A percentile compares a stretch with the other conserved stretches of the same genome.
Conservation (phyloP, 371 early-diverging fungal genomes). For the Mucor plumbeus region DNA sequence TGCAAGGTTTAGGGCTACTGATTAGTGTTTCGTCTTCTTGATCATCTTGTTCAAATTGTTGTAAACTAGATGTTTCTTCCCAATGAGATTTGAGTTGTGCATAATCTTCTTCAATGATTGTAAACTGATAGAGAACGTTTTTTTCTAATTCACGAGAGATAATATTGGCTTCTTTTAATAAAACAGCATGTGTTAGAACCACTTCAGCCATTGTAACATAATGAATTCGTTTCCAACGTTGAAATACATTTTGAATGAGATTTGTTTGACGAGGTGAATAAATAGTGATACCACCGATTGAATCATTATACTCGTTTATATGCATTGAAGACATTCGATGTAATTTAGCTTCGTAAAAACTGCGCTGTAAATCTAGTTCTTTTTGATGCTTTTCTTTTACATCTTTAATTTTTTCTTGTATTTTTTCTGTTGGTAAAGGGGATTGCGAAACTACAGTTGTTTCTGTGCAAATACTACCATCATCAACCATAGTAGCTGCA, state of each 20-base stretch:
- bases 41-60: conserved; percentile 53
- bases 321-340: conserved; percentile 52
- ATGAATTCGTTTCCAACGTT: conserved; percentile 67
- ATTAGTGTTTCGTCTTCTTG: conserved; percentile 39
- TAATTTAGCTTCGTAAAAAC: conserved; percentile 64
- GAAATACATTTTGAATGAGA: conserved; percentile 19
- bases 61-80: conserved; percentile 62
- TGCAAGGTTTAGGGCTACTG: conserved; percentile 54
- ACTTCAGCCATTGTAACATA: conserved; percentile 76
- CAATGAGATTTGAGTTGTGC: conserved; percentile 63
- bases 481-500: conserved; percentile 43
- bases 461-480: conserved; percentile 55
- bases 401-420: conserved; percentile 57
- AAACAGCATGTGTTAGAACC: conserved; percentile 69
- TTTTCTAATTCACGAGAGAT: conserved; percentile 82
- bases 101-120: conserved; percentile 66
- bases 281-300: not conserved
- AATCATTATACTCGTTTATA: conserved; percentile 16
- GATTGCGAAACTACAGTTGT: conserved; percentile 28
- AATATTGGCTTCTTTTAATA: conserved; percentile 89
- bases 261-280: conserved; percentile 50
- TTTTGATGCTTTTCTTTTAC: conserved; percentile 62
- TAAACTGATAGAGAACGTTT: conserved; percentile 81
- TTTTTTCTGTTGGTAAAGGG: conserved; percentile 23
- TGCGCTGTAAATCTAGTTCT: conserved; percentile 56